Evolutionary conservation across 352 stramenopile genomes (phyloP).

Genomic region (Blastocystis sp.): DNA sequence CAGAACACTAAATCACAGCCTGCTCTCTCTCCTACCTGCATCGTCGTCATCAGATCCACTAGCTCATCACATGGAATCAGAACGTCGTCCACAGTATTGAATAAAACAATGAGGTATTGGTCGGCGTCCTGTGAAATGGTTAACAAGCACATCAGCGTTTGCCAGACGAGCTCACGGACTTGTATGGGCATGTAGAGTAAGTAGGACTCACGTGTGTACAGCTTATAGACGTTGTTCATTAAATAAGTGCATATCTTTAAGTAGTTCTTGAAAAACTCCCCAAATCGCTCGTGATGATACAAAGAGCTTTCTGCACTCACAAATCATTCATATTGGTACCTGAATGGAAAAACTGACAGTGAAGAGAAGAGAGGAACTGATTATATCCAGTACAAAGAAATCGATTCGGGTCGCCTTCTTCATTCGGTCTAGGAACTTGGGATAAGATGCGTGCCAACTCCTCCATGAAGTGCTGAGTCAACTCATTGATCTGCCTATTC

Average conservation of each 20-base stretch:
- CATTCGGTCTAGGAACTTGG: neutral
- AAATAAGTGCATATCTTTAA: neutral
- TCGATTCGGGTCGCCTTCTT: neutral
- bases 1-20: neutral
- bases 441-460: neutral
- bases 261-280: neutral
- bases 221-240: neutral
- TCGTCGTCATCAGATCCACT: neutral
- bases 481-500: neutral
- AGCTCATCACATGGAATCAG: constrained; percentile 13
- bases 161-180: neutral
- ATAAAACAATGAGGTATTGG: neutral
- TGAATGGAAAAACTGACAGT: constrained; percentile 58
- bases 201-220: neutral
- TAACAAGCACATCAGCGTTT: neutral
- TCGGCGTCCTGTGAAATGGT: constrained; percentile 7
- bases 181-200: neutral
- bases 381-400: constrained; percentile 12
- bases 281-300: neutral
- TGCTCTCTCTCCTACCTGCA: neutral
- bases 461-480: neutral
- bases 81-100: neutral
- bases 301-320: constrained; percentile 1
- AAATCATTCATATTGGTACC: neutral
- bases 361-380: constrained; percentile 47